A percentile compares a stretch with the other conserved stretches of the same genome.
These are phyloP conservation scores for Trichoderma harzianum DNA, from an alignment of 2,329 filamentous ascomycete genomes.

Conservation along the genomic window DNA sequence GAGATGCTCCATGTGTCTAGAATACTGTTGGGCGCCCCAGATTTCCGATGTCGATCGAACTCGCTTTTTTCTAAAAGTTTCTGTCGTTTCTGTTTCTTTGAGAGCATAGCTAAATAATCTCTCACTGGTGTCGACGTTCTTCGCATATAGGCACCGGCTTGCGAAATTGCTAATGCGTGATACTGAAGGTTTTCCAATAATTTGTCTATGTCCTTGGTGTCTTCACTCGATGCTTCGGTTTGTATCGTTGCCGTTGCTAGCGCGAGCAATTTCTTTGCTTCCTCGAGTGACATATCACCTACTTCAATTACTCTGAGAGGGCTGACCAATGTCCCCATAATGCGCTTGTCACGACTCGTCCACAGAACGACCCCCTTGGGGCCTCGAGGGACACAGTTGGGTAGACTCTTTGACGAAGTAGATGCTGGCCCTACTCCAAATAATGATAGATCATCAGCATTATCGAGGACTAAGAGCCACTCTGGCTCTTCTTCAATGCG, in stretches of 20 bases:
- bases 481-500: not conserved
- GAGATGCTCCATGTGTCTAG: not conserved
- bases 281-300: not conserved
- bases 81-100: not conserved
- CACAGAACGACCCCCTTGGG: not conserved
- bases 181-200: not conserved
- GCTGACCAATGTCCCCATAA: not conserved
- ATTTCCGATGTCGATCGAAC: not conserved
- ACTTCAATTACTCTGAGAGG: not conserved
- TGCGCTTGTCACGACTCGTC: not conserved
- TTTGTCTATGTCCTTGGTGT: not conserved
- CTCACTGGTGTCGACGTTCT: not conserved
- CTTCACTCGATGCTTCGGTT: not conserved
- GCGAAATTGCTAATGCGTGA: not conserved
- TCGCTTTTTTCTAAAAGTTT: not conserved
- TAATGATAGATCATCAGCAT: not conserved
- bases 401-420: not conserved
- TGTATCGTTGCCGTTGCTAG: not conserved
- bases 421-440: not conserved
- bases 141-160: not conserved
- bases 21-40: not conserved
- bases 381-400: not conserved
- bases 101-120: not conserved
- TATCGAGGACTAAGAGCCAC: not conserved
- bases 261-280: not conserved